These are phyloP conservation scores for Bothriochloa decipiens DNA, from an alignment of 176 grass and related monocot species.

Conservation along the genomic window DNA sequence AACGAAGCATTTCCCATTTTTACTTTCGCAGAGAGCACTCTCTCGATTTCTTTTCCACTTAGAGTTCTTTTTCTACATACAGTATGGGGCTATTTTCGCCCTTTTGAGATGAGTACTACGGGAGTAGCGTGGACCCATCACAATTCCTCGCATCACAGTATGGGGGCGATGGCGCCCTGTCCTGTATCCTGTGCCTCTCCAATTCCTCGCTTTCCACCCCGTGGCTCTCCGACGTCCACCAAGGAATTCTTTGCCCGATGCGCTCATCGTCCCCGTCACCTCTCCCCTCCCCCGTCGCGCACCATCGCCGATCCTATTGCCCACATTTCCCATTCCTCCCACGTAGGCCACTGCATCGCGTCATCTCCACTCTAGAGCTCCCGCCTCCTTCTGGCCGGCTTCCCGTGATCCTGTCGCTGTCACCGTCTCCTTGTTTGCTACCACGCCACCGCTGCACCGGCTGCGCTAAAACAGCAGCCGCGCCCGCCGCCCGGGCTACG, in stretches of 20 bases:
- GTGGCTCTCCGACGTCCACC: conserved; percentile 34
- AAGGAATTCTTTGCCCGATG: neutral
- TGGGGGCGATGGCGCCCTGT: conserved; percentile 13
- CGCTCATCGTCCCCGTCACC: conserved; percentile 13
- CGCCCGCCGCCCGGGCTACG: conserved; percentile 34
- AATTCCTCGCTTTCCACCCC: conserved; percentile 18
- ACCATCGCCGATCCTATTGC: conserved; percentile 38
- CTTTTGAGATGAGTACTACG: neutral
- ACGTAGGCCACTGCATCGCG: neutral
- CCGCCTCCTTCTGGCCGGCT: too few species aligned
- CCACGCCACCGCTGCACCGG: neutral
- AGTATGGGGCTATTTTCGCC: neutral
- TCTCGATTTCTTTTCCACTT: conserved; percentile 4
- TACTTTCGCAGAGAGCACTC: conserved; percentile 32
- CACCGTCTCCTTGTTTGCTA: conserved; percentile 34
- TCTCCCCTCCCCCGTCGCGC: neutral
- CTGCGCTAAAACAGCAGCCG: conserved; percentile 29
- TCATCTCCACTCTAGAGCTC: too few species aligned
- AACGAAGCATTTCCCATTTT: conserved; percentile 21
- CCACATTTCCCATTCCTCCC: conserved; percentile 3
- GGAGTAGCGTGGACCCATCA: neutral
- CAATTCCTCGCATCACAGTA: too few species aligned
- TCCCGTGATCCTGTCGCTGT: conserved; percentile 7
- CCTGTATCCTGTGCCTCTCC: neutral
- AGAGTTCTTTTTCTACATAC: neutral